These are phyloP conservation scores for Lunularia cruciata DNA, from an alignment of 225 moss, liverwort and hornwort genomes.

Conservation along the genomic window DNA sequence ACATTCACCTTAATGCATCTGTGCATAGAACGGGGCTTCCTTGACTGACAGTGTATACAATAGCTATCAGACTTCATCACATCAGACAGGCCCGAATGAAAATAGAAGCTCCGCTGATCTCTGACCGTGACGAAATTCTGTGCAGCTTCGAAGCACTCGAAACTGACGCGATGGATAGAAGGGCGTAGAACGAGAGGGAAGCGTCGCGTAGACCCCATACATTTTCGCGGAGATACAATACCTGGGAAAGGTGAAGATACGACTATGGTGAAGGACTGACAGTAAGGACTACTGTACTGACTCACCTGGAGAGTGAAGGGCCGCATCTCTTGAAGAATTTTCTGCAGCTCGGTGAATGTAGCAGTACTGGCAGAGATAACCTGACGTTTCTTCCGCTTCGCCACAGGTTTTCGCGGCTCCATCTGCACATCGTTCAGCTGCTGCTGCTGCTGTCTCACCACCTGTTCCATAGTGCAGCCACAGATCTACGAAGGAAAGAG, in stretches of 20 bases:
- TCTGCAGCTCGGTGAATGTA: slow-evolving; percentile 30
- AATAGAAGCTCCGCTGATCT: too few species aligned
- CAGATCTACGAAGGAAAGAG: background rate
- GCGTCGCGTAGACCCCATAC: too few species aligned
- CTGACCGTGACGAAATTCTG: too few species aligned
- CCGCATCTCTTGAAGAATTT: slow-evolving; percentile 36
- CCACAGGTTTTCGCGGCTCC: slow-evolving; percentile 18
- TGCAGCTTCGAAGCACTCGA: too few species aligned
- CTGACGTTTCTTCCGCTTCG: slow-evolving; percentile 29
- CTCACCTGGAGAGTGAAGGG: slow-evolving; percentile 31
- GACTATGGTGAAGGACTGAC: background rate
- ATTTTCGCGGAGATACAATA: too few species aligned
- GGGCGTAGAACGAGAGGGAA: too few species aligned
- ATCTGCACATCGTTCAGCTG: background rate
- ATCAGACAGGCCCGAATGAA: too few species aligned
- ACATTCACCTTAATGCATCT: too few species aligned
- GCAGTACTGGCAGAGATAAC: slow-evolving; percentile 25
- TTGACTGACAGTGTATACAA: too few species aligned
- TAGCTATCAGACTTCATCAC: too few species aligned
- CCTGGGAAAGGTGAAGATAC: background rate
- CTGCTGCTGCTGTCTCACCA: background rate
- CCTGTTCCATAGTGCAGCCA: slow-evolving; percentile 18
- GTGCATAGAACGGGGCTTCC: too few species aligned
- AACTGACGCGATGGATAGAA: too few species aligned
- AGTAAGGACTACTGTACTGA: background rate